These are phyloP conservation scores for Gossypium davidsonii DNA, from an alignment of 441 rosid species.

Conservation along the genomic window DNA sequence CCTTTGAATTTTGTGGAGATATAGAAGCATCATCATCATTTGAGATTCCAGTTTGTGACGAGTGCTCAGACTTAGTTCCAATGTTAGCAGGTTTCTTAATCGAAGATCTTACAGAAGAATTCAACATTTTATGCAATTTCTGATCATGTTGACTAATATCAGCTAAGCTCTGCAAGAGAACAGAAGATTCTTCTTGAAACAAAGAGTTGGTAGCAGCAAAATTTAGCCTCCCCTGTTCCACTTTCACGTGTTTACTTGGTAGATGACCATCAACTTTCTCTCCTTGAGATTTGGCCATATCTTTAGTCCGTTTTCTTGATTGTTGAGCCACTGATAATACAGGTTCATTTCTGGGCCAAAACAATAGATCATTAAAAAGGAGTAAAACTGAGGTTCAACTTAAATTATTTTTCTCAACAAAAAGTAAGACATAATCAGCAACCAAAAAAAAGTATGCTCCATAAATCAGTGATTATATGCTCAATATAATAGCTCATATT, in stretches of 20 bases:
- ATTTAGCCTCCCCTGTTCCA: conserved; percentile 23
- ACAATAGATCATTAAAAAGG: conserved; percentile 1
- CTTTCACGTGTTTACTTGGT: conserved; percentile 24
- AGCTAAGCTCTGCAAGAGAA: conserved; percentile 14
- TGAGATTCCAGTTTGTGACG: conserved; percentile 19
- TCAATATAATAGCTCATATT: not conserved
- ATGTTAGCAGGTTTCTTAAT: conserved; percentile 15
- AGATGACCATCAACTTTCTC: conserved; percentile 18
- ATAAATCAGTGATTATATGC: not conserved
- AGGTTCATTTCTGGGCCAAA: conserved; percentile 22
- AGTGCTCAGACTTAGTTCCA: conserved; percentile 17
- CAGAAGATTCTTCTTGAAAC: conserved; percentile 18
- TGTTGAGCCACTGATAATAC: conserved; percentile 14
- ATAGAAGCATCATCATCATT: conserved; percentile 16
- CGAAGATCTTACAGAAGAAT: conserved; percentile 15
- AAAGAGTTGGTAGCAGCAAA: conserved; percentile 14
- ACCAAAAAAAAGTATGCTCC: not conserved
- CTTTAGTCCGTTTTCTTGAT: conserved; percentile 23
- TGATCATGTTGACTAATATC: conserved; percentile 11
- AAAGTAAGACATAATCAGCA: not conserved
- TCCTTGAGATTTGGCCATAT: conserved; percentile 13
- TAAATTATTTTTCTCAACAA: not conserved
- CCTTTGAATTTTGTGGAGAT: conserved; percentile 11
- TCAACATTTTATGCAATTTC: conserved; percentile 17
- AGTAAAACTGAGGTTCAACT: not conserved